phyloP scores from a whole-genome alignment of 345 rosid genomes.

The Salix brachista region DNA sequence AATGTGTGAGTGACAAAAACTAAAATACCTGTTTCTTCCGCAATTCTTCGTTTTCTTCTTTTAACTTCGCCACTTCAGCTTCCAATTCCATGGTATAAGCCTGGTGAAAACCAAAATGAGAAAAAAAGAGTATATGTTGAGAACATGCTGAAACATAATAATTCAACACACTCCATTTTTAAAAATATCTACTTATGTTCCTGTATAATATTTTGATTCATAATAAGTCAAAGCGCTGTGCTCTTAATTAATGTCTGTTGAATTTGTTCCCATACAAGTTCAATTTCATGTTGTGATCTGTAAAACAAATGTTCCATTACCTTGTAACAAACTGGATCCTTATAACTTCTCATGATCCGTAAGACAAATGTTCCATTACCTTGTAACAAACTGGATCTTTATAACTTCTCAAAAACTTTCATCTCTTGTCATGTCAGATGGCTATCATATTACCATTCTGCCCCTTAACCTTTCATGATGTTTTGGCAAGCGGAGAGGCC shows the following conservation, averaged over 20 bases:
- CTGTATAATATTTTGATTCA: not conserved
- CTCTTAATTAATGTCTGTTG: not conserved
- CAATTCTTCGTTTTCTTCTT: constrained; percentile 74
- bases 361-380: constrained; percentile 26
- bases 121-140: constrained; percentile 2
- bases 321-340: constrained; percentile 30
- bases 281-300: constrained; percentile 17
- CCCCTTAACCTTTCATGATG: constrained; percentile 30
- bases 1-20: not conserved
- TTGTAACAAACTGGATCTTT: constrained; percentile 28
- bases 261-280: constrained; percentile 6
- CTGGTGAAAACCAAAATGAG: constrained; percentile 35
- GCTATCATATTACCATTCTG: constrained; percentile 35
- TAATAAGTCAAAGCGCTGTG: not conserved
- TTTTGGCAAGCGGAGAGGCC: constrained; percentile 30
- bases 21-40: constrained; percentile 63
- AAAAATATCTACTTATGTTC: not conserved
- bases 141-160: not conserved
- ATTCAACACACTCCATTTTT: not conserved
- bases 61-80: constrained; percentile 82
- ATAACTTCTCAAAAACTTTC: constrained; percentile 39
- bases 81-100: constrained; percentile 95
- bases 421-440: constrained; percentile 32
- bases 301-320: constrained; percentile 25
- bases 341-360: constrained; percentile 34